phyloP scores from a whole-genome alignment of 2,329 filamentous ascomycete genomes.

The Talaromyces sp. region DNA sequence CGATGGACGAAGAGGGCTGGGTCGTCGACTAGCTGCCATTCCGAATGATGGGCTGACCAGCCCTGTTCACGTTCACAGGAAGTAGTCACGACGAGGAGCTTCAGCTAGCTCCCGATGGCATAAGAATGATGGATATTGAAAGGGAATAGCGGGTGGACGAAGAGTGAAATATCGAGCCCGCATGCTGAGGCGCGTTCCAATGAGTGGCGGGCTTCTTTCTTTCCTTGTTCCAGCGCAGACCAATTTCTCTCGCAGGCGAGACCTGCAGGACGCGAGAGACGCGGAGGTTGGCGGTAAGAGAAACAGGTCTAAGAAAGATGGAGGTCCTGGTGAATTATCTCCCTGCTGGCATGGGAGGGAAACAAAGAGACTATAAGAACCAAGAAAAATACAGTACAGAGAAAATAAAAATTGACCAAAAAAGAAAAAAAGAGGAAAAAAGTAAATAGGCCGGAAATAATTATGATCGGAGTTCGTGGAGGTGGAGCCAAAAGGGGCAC shows the following conservation, averaged over 20 bases:
- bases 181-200: slow-evolving; percentile 38
- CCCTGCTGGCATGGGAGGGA: not conserved
- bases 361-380: not conserved
- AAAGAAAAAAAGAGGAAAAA: not conserved
- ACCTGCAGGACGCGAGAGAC: not conserved
- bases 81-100: slow-evolving; percentile 5
- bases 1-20: slow-evolving; percentile 31
- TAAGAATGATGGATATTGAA: slow-evolving; percentile 33
- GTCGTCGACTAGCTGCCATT: slow-evolving; percentile 34
- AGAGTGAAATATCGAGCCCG: slow-evolving; percentile 35
- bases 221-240: not conserved
- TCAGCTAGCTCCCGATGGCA: slow-evolving; percentile 20
- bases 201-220: not conserved
- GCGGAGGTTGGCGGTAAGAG: slow-evolving; percentile 4
- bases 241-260: slow-evolving; percentile 2
- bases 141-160: slow-evolving; percentile 28
- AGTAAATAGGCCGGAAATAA: slow-evolving; percentile 5
- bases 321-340: not conserved
- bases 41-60: slow-evolving; percentile 26
- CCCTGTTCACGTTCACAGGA: slow-evolving; percentile 21
- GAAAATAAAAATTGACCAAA: not conserved
- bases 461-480: slow-evolving; percentile 14
- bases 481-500: slow-evolving; percentile 23
- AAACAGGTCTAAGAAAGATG: slow-evolving; percentile 6
- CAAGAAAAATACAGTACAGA: not conserved